Conservation (phyloP, 1,139 yeast genomes). For the Casaregolazyma suthepensis region DNA sequence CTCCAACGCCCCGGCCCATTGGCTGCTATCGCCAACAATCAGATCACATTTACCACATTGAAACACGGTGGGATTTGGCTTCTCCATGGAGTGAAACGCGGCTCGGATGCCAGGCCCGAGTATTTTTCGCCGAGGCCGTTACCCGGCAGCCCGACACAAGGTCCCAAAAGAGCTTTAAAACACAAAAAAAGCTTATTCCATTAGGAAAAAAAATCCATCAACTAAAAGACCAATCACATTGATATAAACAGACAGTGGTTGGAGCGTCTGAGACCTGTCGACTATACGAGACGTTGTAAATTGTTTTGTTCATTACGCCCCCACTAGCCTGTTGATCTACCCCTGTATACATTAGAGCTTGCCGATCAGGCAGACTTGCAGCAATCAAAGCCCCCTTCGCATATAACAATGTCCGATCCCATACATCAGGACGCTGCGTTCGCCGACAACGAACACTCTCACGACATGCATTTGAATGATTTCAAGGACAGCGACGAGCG, state of each 20-base stretch:
- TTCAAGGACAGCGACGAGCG: background rate
- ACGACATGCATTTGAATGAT: background rate
- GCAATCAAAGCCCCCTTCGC: background rate
- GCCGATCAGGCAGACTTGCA: background rate
- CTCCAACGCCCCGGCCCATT: conserved; percentile 16
- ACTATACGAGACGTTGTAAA: background rate
- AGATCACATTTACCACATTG: conserved; percentile 16
- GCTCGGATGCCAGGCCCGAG: background rate
- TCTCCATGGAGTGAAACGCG: background rate
- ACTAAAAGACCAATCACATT: background rate
- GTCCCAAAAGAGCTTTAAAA: background rate
- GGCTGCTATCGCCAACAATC: conserved; percentile 18
- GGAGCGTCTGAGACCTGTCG: background rate
- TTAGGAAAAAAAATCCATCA: background rate
- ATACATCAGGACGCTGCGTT: background rate
- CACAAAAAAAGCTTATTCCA: background rate
- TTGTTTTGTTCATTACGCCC: background rate
- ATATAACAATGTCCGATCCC: background rate
- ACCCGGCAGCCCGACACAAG: background rate
- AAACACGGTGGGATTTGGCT: conserved; percentile 16
- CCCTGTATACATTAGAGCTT: background rate
- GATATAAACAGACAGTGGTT: background rate
- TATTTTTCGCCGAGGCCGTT: background rate
- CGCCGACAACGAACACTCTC: background rate
- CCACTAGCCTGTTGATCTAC: background rate